Evolutionary conservation across 2,329 filamentous ascomycete genomes (phyloP).

Genomic region (Orbilia javanica): DNA sequence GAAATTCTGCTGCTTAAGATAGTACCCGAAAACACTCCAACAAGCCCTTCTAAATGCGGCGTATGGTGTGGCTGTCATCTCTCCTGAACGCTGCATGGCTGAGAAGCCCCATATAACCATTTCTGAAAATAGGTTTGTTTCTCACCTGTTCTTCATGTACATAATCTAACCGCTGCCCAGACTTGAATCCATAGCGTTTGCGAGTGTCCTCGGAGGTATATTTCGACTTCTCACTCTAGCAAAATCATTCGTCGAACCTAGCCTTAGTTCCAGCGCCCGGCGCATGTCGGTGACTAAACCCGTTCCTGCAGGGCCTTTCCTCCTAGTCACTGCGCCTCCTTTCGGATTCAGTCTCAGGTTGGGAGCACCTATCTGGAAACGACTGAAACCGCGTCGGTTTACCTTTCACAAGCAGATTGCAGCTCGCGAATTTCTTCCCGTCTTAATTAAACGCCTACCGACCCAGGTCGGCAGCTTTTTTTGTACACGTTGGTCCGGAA

Average conservation of each 20-base stretch:
- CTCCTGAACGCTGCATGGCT: constrained; percentile 30
- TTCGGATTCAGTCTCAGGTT: constrained; percentile 18
- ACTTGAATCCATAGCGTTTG: constrained; percentile 27
- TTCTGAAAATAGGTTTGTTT: constrained; percentile 25
- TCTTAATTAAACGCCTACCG: constrained; percentile 54
- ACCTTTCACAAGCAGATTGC: constrained; percentile 17
- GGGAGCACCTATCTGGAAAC: constrained; percentile 26
- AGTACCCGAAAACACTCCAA: constrained; percentile 15
- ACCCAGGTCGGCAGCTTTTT: constrained; percentile 38
- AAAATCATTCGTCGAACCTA: constrained; percentile 4
- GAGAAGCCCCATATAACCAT: constrained; percentile 6
- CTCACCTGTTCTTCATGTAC: constrained; percentile 19
- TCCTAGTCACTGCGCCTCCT: constrained; percentile 44
- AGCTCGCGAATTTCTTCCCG: constrained; percentile 53
- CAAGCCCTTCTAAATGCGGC: constrained; percentile 18
- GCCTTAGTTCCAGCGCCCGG: constrained; percentile 40
- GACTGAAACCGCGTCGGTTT: constrained; percentile 56
- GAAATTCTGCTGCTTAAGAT: constrained; percentile 11
- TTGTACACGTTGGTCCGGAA: constrained; percentile 24
- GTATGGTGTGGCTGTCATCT: constrained; percentile 27
- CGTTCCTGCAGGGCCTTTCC: constrained; percentile 38
- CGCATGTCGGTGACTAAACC: constrained; percentile 55
- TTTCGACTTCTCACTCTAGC: constrained; percentile 5
- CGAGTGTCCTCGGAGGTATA: constrained; percentile 41
- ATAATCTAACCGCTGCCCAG: constrained; percentile 31